phyloP scores from a whole-genome alignment of 495 filamentous ascomycete genomes.

The Trichoderma asperelloides region DNA sequence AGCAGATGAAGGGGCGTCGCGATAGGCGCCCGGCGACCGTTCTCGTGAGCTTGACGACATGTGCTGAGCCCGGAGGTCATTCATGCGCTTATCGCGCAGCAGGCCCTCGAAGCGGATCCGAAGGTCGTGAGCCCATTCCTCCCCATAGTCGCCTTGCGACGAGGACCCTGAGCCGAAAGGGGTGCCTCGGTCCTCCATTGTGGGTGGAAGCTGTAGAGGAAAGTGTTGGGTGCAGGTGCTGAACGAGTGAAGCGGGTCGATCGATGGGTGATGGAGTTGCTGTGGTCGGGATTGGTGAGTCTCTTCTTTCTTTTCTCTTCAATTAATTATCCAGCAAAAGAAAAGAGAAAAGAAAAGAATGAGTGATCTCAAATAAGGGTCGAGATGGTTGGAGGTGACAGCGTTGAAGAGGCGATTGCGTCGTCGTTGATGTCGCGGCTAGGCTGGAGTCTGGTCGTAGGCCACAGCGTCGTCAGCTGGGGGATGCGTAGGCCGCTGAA shows the following conservation, averaged over 20 bases:
- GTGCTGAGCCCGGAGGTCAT: constrained; percentile 53
- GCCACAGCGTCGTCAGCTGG: constrained; percentile 6
- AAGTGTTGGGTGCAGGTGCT: not conserved
- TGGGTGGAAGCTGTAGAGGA: not conserved
- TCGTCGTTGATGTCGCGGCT: constrained; percentile 5
- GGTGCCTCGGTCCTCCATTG: constrained; percentile 19
- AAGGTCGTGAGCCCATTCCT: constrained; percentile 46
- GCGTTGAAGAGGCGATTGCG: not conserved
- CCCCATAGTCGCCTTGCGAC: constrained; percentile 28
- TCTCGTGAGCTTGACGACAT: constrained; percentile 38
- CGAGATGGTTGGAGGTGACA: not conserved
- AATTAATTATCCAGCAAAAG: not conserved
- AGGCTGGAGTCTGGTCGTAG: not conserved
- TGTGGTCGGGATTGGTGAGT: not conserved
- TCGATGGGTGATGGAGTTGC: constrained; percentile 7
- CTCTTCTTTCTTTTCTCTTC: not conserved
- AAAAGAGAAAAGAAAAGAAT: not conserved
- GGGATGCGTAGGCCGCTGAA: constrained; percentile 7
- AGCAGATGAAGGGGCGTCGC: constrained; percentile 29
- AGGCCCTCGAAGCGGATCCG: constrained; percentile 63
- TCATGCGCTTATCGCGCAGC: constrained; percentile 68
- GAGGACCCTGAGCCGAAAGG: constrained; percentile 17
- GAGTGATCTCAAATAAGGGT: no score
- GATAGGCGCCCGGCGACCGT: constrained; percentile 33
- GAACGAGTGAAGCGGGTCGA: constrained; percentile 9